Conservation (phyloP, 176 grass and related monocot genomes). For the Carex parvula region DNA sequence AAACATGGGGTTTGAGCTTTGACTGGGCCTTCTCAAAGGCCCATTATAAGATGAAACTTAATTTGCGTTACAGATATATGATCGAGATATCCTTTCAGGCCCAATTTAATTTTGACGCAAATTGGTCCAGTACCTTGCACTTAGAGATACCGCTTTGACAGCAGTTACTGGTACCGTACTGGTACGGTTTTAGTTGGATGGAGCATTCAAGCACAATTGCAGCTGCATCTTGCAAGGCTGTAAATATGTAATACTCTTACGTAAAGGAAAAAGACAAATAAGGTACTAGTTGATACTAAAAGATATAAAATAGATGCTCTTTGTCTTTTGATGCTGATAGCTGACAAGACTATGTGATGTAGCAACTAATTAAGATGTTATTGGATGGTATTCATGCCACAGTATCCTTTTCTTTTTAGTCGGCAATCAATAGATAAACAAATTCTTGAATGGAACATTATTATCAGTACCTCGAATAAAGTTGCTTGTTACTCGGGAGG, state of each 20-base stretch:
- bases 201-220: not conserved
- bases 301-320: not conserved
- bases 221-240: not conserved
- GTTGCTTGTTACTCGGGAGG: too few relatives aligned
- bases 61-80: not conserved
- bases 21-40: not conserved
- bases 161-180: not conserved
- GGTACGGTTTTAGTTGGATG: not conserved
- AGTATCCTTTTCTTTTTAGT: not conserved
- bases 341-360: not conserved
- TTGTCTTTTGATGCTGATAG: conserved; percentile 6
- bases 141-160: not conserved
- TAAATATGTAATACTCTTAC: not conserved
- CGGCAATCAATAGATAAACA: not conserved
- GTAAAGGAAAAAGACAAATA: not conserved
- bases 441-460: too few relatives aligned
- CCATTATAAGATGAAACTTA: not conserved
- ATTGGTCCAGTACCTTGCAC: not conserved
- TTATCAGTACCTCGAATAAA: too few relatives aligned
- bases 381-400: not conserved
- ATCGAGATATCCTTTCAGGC: not conserved
- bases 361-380: conserved; percentile 1
- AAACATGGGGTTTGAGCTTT: not conserved
- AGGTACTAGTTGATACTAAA: not conserved
- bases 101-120: not conserved